Conservation (phyloP, 495 filamentous ascomycete species). For the Neurospora sp. region DNA sequence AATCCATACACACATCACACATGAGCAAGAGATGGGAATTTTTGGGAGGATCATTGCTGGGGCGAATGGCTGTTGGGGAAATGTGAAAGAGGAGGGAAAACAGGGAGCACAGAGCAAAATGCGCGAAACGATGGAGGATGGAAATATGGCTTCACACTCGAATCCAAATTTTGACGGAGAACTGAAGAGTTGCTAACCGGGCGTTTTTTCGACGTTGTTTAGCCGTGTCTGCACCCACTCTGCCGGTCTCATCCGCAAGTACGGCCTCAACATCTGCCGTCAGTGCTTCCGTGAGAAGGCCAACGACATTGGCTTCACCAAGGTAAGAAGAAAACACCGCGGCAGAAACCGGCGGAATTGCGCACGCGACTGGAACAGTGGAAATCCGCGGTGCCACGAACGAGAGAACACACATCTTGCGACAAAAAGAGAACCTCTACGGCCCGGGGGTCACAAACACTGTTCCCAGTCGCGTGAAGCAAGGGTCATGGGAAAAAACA, state of each 20-base stretch:
- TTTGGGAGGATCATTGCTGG: not conserved
- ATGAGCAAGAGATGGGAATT: not conserved
- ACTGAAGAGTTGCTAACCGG: conserved; percentile 12
- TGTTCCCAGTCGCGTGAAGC: not conserved
- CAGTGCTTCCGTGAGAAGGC: conserved; percentile 99
- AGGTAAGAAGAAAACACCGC: conserved; percentile 49
- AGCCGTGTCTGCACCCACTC: conserved; percentile 94
- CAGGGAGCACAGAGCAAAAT: not conserved
- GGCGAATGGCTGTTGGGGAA: not conserved
- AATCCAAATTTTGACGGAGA: conserved; percentile 8
- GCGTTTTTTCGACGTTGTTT: conserved; percentile 8
- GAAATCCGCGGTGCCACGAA: not conserved
- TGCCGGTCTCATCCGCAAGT: conserved; percentile 96
- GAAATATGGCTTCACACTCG: not conserved
- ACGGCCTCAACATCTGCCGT: conserved; percentile 98
- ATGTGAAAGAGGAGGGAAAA: not conserved
- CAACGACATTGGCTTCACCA: conserved; percentile 91
- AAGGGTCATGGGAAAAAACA: not conserved
- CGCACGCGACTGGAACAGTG: not conserved
- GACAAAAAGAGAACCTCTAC: not conserved
- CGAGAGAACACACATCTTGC: not conserved
- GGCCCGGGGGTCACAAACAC: not conserved
- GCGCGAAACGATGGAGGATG: not conserved
- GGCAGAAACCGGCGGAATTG: not conserved
- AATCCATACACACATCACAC: conserved; percentile 1